A percentile compares a stretch with the other conserved stretches of the same genome.
Evolutionary conservation across 2,329 filamentous ascomycete species (phyloP).

Genomic region (Lecanicillium sp.): DNA sequence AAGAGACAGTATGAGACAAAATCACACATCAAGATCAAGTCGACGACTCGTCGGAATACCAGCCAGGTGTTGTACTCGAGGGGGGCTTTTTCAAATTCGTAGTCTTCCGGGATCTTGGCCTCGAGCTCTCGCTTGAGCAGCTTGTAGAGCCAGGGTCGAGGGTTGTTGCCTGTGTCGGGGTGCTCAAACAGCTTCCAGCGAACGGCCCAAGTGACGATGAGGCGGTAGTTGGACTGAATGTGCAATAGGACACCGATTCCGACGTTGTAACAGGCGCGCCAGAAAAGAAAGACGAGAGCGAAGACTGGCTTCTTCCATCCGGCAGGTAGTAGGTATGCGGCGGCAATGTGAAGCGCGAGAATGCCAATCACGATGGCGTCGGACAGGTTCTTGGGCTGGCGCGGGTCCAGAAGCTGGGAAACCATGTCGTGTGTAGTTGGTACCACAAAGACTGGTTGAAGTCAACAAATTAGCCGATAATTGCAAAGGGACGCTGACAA

Average conservation of each 20-base stretch:
- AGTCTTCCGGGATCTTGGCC: constrained; percentile 89
- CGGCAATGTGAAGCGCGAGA: constrained; percentile 64
- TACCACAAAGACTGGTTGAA: constrained; percentile 77
- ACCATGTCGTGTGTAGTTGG: constrained; percentile 99
- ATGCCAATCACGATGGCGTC: constrained; percentile 75
- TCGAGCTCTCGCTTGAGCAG: constrained; percentile 86
- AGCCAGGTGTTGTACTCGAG: constrained; percentile 99
- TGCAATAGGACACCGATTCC: constrained; percentile 88
- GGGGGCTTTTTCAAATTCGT: constrained; percentile 85
- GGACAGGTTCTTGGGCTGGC: constrained; percentile 89
- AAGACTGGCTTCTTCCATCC: constrained; percentile 68
- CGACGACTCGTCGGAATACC: constrained; percentile 88
- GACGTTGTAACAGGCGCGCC: constrained; percentile 86
- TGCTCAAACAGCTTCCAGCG: constrained; percentile 81
- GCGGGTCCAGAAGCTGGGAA: constrained; percentile 88
- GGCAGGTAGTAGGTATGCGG: constrained; percentile 65
- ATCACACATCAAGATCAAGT: constrained; percentile 97
- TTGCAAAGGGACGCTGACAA: constrained; percentile 3
- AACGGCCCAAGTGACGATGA: constrained; percentile 79
- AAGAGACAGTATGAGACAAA: constrained; percentile 96
- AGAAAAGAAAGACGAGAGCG: constrained; percentile 80
- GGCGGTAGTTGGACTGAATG: constrained; percentile 82
- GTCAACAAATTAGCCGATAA: constrained; percentile 7
- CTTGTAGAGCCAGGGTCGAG: constrained; percentile 72
- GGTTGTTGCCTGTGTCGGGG: constrained; percentile 72